Base-by-base conservation (phyloP, 257 asterid species). In the Gynochthodes officinalis region DNA sequence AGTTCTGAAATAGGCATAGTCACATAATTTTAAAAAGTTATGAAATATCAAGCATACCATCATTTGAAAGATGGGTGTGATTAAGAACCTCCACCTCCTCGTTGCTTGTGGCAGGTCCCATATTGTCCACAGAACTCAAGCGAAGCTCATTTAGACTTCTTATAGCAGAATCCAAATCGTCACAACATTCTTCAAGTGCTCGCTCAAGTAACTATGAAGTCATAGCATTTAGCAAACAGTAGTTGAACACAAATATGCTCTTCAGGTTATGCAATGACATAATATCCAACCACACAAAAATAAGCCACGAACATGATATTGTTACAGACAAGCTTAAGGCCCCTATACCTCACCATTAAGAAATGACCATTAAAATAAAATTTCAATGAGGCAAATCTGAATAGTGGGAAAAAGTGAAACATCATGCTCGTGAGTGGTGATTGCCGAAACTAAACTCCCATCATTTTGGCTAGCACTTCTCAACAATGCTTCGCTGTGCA, bases 101-200 rank as follows among this genome's bases (percentile, higher is more conserved):
- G 75, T 74, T 73, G 80, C 82, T 82, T 58, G 77, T 67, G 7
- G 79, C 83, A 73, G 63, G n/a, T 8, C 55, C 79, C 75, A 75
- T 55, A 69, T 75, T 83, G 73, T 80, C 85, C 69, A 52, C 75
- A 52, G 90, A 80, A 75, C 87, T 86, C 89, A 94, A 83, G 19
- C 91, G 84, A 73, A 94, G 98, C 73, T 91, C 91, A 48, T 91
- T 86, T 71, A 94, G 77, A 76, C 90, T 83, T 82, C 80, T 88
- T 75, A 94, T 91, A 37, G 98, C 89, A 64, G 89, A 85, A 85
- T 94, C 97, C 85, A 94, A 69, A 83, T 94, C 96, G 75, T 79
- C 83, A 42, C 87, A 83, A 62, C 86, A 84, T 77, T 82, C 96
- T 82, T 89, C 90, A n/a, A 94, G 91, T 67, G 88, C 92, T 77